Percentiles rank a stretch among this genome's conserved stretches.
phyloP scores from a whole-genome alignment of 768 basidiomycete genomes.

The Zangia roseola region DNA sequence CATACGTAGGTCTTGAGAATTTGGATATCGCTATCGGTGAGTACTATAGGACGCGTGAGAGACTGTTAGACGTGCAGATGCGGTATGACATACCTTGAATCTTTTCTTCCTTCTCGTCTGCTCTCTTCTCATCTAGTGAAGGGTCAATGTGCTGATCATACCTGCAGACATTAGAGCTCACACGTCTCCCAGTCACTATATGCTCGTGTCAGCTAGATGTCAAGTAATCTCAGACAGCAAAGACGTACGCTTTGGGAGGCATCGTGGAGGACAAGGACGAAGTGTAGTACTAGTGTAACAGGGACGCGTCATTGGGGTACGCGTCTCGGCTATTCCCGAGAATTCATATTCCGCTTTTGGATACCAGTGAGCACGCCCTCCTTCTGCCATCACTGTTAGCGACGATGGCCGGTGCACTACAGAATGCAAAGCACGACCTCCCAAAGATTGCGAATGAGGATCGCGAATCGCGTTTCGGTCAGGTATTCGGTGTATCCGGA shows the following conservation, averaged over 20 bases:
- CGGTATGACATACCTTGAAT: conserved; percentile 65
- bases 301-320: conserved; percentile 38
- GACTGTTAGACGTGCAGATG: not conserved
- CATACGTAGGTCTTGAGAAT: conserved; percentile 97
- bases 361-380: not conserved
- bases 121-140: conserved; percentile 74
- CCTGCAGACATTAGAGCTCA: conserved; percentile 36
- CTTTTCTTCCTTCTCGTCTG: conserved; percentile 88
- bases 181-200: conserved; percentile 98
- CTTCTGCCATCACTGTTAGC: conserved; percentile 7
- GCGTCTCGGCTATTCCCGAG: conserved; percentile 28
- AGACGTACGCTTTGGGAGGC: conserved; percentile 92
- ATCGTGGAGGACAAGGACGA: conserved; percentile 45
- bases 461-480: conserved; percentile 80
- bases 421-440: conserved; percentile 86
- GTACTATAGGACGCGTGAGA: conserved; percentile 48
- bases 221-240: not conserved
- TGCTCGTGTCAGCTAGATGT: conserved; percentile 9
- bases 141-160: conserved; percentile 6
- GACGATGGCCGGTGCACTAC: conserved; percentile 88
- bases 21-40: conserved; percentile 98
- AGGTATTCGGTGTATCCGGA: conserved; percentile 94
- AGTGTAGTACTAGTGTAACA: conserved; percentile 19
- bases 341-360: conserved; percentile 32
- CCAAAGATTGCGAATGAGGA: conserved; percentile 91